Percentiles rank a stretch among this genome's conserved stretches.
Evolutionary conservation across 805 yeast genomes (phyloP).

Genomic region (Hanseniaspora pseudoguilliermondii): DNA sequence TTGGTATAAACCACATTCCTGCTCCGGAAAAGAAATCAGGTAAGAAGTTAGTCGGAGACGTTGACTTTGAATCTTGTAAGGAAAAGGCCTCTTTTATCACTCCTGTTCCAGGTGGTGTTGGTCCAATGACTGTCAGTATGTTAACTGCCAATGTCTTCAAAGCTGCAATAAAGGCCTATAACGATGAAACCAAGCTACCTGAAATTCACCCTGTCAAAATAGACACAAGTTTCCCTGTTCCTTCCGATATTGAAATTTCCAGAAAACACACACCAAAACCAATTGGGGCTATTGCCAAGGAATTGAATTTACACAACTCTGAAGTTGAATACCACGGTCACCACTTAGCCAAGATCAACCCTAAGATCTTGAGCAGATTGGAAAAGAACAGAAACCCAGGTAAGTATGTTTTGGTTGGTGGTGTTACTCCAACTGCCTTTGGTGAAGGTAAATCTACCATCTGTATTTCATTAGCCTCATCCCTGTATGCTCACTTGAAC

Average conservation of each 20-base stretch:
- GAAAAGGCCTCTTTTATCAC: slow-evolving; percentile 57
- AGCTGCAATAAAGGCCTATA: slow-evolving; percentile 55
- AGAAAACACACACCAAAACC: slow-evolving; percentile 80
- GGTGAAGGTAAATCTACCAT: slow-evolving; percentile 98
- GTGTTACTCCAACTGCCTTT: slow-evolving; percentile 94
- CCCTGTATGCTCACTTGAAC: slow-evolving; percentile 79
- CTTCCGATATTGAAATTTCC: slow-evolving; percentile 82
- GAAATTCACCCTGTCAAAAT: slow-evolving; percentile 47
- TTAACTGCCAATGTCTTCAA: slow-evolving; percentile 67
- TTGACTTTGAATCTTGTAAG: slow-evolving; percentile 60
- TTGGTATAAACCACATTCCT: slow-evolving; percentile 81
- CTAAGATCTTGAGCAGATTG: slow-evolving; percentile 59
- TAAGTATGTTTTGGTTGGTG: slow-evolving; percentile 82
- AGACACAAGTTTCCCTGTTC: slow-evolving; percentile 53
- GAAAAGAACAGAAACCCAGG: slow-evolving; percentile 47
- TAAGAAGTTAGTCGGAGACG: slow-evolving; percentile 84
- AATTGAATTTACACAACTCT: slow-evolving; percentile 60
- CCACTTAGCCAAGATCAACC: slow-evolving; percentile 76
- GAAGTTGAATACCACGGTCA: slow-evolving; percentile 86
- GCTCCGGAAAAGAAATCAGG: slow-evolving; percentile 70
- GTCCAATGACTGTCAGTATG: slow-evolving; percentile 99
- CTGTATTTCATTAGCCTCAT: slow-evolving; percentile 92
- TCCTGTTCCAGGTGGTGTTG: slow-evolving; percentile 99
- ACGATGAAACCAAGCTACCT: slow-evolving; percentile 31
- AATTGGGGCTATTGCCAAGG: slow-evolving; percentile 60